Evolutionary conservation across 768 basidiomycete genomes (phyloP).

Genomic region (Floccularia luteovirens): DNA sequence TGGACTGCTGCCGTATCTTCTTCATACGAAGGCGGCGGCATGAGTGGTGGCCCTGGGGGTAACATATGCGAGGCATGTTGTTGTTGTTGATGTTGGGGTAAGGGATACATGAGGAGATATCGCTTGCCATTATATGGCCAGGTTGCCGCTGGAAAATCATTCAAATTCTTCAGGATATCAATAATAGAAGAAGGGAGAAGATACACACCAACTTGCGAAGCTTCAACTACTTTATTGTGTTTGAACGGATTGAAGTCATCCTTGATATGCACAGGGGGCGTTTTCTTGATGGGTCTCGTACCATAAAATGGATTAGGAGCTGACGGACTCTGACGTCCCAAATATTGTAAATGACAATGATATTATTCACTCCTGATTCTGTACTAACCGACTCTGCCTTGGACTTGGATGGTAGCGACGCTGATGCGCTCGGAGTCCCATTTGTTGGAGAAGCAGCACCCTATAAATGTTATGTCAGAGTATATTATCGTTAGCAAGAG

Average conservation of each 20-base stretch:
- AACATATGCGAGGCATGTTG: conserved; percentile 60
- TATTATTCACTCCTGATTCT: not conserved
- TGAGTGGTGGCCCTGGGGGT: conserved; percentile 59
- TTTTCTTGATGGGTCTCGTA: conserved; percentile 67
- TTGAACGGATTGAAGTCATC: conserved; percentile 99
- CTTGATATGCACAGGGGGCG: conserved; percentile 73
- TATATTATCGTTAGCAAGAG: conserved; percentile 8
- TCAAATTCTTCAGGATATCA: conserved; percentile 3
- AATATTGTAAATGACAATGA: not conserved
- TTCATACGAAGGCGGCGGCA: conserved; percentile 73
- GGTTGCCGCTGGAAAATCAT: conserved; percentile 40
- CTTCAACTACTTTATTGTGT: conserved; percentile 71
- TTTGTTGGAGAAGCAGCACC: conserved; percentile 35
- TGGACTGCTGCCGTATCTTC: conserved; percentile 64
- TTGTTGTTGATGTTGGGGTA: conserved; percentile 49
- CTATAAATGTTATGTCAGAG: conserved; percentile 2
- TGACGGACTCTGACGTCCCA: conserved; percentile 26
- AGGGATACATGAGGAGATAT: conserved; percentile 71
- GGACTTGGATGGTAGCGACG: conserved; percentile 54
- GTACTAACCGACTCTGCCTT: conserved; percentile 46
- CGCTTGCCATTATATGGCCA: conserved; percentile 94
- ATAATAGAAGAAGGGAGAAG: not conserved
- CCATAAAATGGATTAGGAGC: conserved; percentile 90
- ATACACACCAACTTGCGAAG: conserved; percentile 64
- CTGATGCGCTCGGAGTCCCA: conserved; percentile 24